Evolutionary conservation across 2,329 filamentous ascomycete genomes (phyloP).

Genomic region (Penicillium sp.): DNA sequence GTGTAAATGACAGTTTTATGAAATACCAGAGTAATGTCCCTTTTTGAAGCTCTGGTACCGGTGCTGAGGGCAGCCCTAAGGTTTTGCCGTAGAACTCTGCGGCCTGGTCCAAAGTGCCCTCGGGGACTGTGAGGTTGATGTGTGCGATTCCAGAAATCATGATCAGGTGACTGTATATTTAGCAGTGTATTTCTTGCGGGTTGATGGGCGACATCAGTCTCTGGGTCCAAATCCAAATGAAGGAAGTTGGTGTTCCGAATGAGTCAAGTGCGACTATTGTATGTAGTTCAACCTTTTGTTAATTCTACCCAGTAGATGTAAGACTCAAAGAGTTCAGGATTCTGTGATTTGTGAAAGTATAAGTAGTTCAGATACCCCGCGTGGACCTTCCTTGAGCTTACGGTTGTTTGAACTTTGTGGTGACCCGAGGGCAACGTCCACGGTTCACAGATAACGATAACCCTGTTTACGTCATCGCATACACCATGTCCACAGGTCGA

Average conservation of each 20-base stretch:
- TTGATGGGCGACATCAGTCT: neutral
- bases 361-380: too few species aligned
- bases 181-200: neutral
- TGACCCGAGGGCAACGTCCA: too few species aligned
- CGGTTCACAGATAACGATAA: neutral
- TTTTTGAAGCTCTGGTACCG: constrained; percentile 53
- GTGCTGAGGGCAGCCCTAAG: constrained; percentile 51
- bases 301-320: too few species aligned
- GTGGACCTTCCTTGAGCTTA: too few species aligned
- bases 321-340: neutral
- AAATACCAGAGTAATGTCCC: constrained; percentile 55
- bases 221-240: constrained; percentile 3
- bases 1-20: neutral
- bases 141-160: constrained; percentile 56
- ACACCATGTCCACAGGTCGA: constrained; percentile 7
- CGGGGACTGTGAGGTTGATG: constrained; percentile 57
- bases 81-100: constrained; percentile 55
- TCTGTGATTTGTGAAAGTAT: too few species aligned
- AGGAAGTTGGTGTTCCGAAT: neutral
- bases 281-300: neutral
- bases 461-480: constrained; percentile 7
- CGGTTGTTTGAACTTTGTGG: too few species aligned
- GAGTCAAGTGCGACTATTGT: neutral
- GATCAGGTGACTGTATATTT: neutral
- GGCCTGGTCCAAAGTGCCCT: constrained; percentile 51